Percentiles rank a stretch among this genome's conserved stretches.
phyloP scores from a whole-genome alignment of 2,329 filamentous ascomycete species.

The Phaeosphaeriaceae sp. region DNA sequence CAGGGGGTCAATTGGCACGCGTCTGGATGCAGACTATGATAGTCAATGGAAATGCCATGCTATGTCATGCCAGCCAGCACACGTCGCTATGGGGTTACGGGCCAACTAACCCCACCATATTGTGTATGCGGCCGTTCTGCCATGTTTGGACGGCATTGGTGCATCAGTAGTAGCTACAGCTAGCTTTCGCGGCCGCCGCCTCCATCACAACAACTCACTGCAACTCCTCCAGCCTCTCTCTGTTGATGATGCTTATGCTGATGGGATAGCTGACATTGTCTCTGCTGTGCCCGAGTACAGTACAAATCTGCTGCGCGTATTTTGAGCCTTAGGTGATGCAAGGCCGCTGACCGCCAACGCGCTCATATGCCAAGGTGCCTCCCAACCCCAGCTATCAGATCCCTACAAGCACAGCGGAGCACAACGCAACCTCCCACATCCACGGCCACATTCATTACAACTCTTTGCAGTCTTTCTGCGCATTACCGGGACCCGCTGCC shows the following conservation, averaged over 20 bases:
- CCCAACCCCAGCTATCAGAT: not conserved
- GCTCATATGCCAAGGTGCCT: conserved; percentile 17
- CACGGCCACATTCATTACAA: conserved; percentile 5
- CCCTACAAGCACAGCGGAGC: not conserved
- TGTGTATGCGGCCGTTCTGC: conserved; percentile 7
- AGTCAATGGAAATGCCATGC: not conserved
- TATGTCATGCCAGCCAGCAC: not conserved
- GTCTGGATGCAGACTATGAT: not conserved
- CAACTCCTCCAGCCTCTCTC: not conserved
- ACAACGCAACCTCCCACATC: not conserved
- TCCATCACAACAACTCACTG: conserved; percentile 8
- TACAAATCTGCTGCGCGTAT: not conserved
- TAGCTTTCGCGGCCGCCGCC: conserved; percentile 11
- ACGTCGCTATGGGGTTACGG: not conserved
- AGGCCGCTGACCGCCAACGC: conserved; percentile 14
- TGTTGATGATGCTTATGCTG: not conserved
- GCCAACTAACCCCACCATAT: conserved; percentile 8
- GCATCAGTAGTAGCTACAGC: conserved; percentile 9
- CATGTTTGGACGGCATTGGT: conserved; percentile 9
- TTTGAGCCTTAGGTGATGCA: conserved; percentile 3
- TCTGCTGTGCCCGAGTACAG: not conserved
- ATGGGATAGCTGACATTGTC: not conserved
- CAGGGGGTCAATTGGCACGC: not conserved
- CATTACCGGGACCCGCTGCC: conserved; percentile 19
- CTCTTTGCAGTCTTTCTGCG: conserved; percentile 13